Percentiles rank a stretch among this genome's conserved stretches.
Conservation (phyloP, 2,329 filamentous ascomycete genomes). For the Botrytis aclada region DNA sequence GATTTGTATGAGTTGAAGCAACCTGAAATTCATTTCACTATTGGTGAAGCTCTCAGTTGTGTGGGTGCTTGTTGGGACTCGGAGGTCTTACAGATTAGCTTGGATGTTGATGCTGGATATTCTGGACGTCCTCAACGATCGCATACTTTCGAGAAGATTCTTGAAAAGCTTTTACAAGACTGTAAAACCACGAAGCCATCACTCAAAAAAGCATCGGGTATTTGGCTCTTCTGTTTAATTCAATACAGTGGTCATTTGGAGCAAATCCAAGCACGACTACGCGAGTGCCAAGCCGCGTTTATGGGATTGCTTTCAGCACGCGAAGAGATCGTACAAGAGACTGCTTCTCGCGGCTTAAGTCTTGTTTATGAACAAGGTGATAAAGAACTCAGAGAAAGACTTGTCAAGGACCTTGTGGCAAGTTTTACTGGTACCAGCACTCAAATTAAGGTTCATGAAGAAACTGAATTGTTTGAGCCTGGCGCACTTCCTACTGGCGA, state of each 20-base stretch:
- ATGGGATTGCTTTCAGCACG: constrained; percentile 82
- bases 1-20: constrained; percentile 79
- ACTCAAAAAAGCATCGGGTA: constrained; percentile 84
- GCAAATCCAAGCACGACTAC: constrained; percentile 69
- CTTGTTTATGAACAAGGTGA: constrained; percentile 93
- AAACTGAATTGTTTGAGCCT: constrained; percentile 66
- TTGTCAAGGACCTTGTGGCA: constrained; percentile 70
- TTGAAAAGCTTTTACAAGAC: constrained; percentile 72
- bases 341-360: constrained; percentile 84
- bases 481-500: constrained; percentile 24
- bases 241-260: constrained; percentile 82
- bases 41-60: constrained; percentile 83
- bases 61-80: constrained; percentile 80
- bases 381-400: constrained; percentile 68
- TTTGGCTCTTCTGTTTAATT: constrained; percentile 90
- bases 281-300: constrained; percentile 81
- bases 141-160: constrained; percentile 38
- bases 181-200: constrained; percentile 85
- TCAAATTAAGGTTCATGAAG: constrained; percentile 77
- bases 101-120: constrained; percentile 65
- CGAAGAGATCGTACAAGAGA: constrained; percentile 94
- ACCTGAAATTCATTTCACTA: constrained; percentile 83
- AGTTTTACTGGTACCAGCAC: constrained; percentile 69
- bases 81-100: constrained; percentile 67
- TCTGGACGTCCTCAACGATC: constrained; percentile 44